Conservation (phyloP, 2,329 filamentous ascomycete species). For the Colletotrichum sp. region DNA sequence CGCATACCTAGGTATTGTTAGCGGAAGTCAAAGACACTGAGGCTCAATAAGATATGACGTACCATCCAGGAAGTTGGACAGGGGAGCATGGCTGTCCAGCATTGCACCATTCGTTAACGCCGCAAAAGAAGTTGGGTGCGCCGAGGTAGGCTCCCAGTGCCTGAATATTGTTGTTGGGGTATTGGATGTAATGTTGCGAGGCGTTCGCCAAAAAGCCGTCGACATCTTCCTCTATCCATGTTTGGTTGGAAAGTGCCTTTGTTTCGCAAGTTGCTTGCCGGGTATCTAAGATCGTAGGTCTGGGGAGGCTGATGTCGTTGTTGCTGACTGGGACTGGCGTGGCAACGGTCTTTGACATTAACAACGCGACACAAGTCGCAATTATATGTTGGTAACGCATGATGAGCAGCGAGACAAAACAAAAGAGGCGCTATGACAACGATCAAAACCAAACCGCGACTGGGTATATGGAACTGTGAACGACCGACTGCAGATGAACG, state of each 20-base stretch:
- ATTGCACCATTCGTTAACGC: slow-evolving; percentile 10
- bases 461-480: background rate
- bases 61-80: slow-evolving; percentile 14
- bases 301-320: background rate
- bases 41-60: background rate
- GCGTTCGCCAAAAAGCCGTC: background rate
- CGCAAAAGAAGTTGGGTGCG: slow-evolving; percentile 22
- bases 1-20: background rate
- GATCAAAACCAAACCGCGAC: background rate
- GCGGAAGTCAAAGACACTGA: background rate
- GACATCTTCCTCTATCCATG: background rate
- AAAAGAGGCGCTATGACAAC: background rate
- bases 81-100: slow-evolving; percentile 22
- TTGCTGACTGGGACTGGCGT: background rate
- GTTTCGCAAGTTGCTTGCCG: background rate
- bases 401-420: background rate
- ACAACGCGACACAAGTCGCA: background rate
- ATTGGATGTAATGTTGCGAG: background rate
- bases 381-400: background rate
- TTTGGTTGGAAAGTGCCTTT: background rate
- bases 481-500: background rate
- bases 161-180: slow-evolving; percentile 11
- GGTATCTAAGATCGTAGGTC: background rate
- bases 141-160: slow-evolving; percentile 10
- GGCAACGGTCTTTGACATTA: background rate